Evolutionary conservation across 106 monocot species (phyloP).

Genomic region (Chionographis japonica): DNA sequence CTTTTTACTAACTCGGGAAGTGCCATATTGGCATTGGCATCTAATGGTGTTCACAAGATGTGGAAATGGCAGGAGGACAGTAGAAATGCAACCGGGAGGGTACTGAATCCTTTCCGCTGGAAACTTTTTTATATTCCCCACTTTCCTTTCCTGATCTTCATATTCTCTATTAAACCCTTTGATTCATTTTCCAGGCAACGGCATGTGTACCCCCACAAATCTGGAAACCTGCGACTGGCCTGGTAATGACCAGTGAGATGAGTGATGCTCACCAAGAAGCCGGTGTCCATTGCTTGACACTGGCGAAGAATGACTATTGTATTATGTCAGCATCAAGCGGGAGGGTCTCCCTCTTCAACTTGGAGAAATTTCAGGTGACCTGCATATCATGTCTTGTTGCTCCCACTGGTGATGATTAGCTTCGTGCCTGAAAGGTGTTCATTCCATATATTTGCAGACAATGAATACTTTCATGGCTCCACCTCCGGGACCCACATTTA

Average conservation of each 20-base stretch:
- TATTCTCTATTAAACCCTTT: neutral
- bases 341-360: constrained; percentile 51
- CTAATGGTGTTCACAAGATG: constrained; percentile 61
- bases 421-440: no score
- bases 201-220: constrained; percentile 23
- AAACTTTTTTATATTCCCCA: neutral
- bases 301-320: constrained; percentile 65
- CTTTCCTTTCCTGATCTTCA: no score
- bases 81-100: constrained; percentile 51
- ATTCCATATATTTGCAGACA: constrained; percentile 25
- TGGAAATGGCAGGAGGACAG: constrained; percentile 72
- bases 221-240: constrained; percentile 34
- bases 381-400: neutral
- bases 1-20: constrained; percentile 59
- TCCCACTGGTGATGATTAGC: no score
- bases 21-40: constrained; percentile 56
- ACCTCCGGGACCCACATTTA: constrained; percentile 62
- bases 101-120: constrained; percentile 1
- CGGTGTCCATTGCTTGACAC: constrained; percentile 36
- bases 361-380: constrained; percentile 59
- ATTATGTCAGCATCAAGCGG: constrained; percentile 65
- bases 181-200: constrained; percentile 22
- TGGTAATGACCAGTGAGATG: constrained; percentile 34
- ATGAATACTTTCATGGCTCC: constrained; percentile 72
- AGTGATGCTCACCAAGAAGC: constrained; percentile 28